Base-by-base conservation (phyloP, 1,139 yeast species). In the Tardiomyces digboiensis region DNA sequence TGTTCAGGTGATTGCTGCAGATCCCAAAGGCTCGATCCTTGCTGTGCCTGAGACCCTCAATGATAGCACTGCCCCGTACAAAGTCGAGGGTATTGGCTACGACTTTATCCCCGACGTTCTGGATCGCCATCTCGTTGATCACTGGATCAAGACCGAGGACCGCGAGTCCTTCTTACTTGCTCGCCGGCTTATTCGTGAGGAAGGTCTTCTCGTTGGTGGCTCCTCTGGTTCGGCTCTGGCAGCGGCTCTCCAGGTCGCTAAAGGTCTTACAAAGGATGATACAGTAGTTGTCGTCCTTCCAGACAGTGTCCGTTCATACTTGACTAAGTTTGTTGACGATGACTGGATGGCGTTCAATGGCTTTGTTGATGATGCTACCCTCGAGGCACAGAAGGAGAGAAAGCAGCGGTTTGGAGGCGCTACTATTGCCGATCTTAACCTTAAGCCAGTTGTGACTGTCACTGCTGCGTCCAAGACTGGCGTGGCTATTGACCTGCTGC, bases 71-170 rank as follows among this genome's bases (percentile, higher is more conserved):
- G 78, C 75, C 16, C 74, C 79, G 19, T 86, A 86, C 68, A 76
- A 84, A 60, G 95, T 86, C 42, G 95, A 86, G 68, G 95, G 95
- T 65, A 86, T 86, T 57, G 95, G 95, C 54, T 86, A 86, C 62
- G 95, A 86, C 66, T 86, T 86, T 60, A 72, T 86, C 50, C 95
- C 95, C 41, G 85, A 84, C 44, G 95, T 83, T 21, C 74, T 86
- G 59, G 71, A 80, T 60, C 76, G 94, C 65, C 58, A 67, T 21
- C 64, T 68, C 46, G 82, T 86, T 38, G 94, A 86, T 63, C 66
- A 73, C 49, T 86, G 95, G 95, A 74, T 82, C 70, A 86, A 86
- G 72, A 85, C 94, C 42, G 89, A 82, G 53, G 95, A 86, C 61
- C 74, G 80, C 49, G 89, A 82, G 52, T 78, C 93, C 29, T 86